Evolutionary conservation across 805 yeast genomes (phyloP), one percentile per base, ranked within the genome.

Genomic region (Pichia deserticola): DNA sequence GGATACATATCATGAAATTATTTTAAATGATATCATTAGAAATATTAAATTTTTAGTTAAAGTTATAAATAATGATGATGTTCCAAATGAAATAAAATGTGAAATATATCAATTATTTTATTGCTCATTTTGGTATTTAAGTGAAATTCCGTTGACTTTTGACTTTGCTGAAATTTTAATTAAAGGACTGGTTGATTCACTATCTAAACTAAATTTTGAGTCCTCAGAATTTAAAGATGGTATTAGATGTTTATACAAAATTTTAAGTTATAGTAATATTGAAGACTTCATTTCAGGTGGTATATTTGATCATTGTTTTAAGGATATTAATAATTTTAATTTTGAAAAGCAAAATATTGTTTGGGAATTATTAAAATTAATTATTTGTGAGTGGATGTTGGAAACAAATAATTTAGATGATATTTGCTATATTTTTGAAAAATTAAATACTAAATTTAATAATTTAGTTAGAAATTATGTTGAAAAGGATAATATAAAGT

Each of bases 401-500:
- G 49, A 45, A n/a, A 33, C 36, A 4, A 42, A 36, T 3, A 27
- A 15, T 11, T 28, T 20, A 10, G 28, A n/a, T 10, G 46, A 45
- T 12, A 37, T 35, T 33, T 13, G 5, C 3, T 13, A 41, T 9
- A 42, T 49, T 27, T 41, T 34, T 38, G 9, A 36, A 9, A 33
- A 11, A 2, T 41, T 45, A 15, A 10, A 11, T 5, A 7, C 4
- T 3, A 45, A 49, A n/a, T 7, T 49, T 33, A 32, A 29, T 2
- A 27, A 29, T 4, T 8, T 45, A 13, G 28, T 49, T 10, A 7
- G 13, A 5, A 25, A 15, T 11, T 49, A 45, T 33, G 49, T 42
- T 27, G 52, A 49, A 36, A 45, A 45, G 29, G 52, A 49, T 33
- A 42, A 49, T 38, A 12, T 5, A 1, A 49, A 49, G 29, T 49